Evolutionary conservation across 345 rosid species (phyloP).

Genomic region (Eucalyptus fibrosa): DNA sequence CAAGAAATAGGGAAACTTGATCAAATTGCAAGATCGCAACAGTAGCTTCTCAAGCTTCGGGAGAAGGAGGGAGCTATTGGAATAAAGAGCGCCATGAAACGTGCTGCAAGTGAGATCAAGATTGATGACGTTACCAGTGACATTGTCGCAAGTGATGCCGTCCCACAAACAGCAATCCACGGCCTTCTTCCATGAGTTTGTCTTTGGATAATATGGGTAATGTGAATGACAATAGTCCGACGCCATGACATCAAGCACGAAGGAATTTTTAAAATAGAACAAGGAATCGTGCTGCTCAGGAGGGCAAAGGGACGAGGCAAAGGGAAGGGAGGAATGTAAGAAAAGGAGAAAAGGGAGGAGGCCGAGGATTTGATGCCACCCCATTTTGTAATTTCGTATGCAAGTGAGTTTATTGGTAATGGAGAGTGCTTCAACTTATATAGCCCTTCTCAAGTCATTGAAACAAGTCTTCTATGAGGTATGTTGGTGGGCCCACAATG

Average conservation of each 20-base stretch:
- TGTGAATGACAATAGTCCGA: accelerated
- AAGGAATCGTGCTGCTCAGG: not conserved
- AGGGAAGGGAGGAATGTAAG: not conserved
- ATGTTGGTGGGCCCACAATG: not conserved
- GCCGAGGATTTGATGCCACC: not conserved
- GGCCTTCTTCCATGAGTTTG: not conserved
- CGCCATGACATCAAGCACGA: accelerated
- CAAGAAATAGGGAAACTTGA: not conserved
- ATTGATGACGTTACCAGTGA: not conserved
- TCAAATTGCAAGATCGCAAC: not conserved
- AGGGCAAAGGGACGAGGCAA: not conserved
- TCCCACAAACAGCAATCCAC: not conserved
- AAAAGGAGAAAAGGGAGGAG: not conserved
- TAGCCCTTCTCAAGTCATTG: not conserved
- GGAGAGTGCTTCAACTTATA: not conserved
- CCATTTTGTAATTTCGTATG: not conserved
- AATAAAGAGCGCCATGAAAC: not conserved
- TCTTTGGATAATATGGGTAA: not conserved
- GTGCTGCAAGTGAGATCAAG: not conserved
- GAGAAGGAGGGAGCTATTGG: not conserved
- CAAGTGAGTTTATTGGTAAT: too few species aligned
- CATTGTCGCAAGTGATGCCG: not conserved
- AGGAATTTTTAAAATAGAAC: not conserved
- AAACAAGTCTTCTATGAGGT: not conserved
- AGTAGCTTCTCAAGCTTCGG: not conserved